These are phyloP conservation scores for Heterobasidion annosum DNA, from an alignment of 1,284 basidiomycete species.

Conservation along the genomic window DNA sequence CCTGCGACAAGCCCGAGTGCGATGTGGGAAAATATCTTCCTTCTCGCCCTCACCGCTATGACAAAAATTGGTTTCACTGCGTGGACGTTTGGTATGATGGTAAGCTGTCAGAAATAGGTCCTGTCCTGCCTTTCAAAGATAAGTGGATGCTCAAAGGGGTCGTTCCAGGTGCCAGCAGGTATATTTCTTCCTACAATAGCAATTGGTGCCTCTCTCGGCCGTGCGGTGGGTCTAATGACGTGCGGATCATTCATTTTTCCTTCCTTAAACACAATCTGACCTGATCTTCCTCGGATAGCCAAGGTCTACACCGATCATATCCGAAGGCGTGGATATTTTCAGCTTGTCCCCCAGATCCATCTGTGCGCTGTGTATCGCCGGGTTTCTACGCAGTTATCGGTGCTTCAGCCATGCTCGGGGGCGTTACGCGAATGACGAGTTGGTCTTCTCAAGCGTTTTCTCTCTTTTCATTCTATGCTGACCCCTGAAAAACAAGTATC, in stretches of 20 bases:
- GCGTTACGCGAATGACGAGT: constrained; percentile 79
- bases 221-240: constrained; percentile 62
- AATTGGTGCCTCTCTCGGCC: constrained; percentile 62
- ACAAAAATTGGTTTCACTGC: constrained; percentile 57
- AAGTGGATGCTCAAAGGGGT: background rate
- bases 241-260: constrained; percentile 21
- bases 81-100: constrained; percentile 75
- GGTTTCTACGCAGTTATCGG: constrained; percentile 82
- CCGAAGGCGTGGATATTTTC: constrained; percentile 60
- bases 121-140: background rate
- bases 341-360: constrained; percentile 61
- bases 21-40: constrained; percentile 56
- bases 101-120: constrained; percentile 17
- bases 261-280: background rate
- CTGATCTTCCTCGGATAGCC: constrained; percentile 26
- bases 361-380: constrained; percentile 63
- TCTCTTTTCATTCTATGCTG: background rate
- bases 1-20: constrained; percentile 40
- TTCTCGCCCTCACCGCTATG: constrained; percentile 50
- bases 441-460: constrained; percentile 14
- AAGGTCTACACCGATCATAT: constrained; percentile 52
- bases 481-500: constrained; percentile 36
- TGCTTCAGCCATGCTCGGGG: constrained; percentile 72
- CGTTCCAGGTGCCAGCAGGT: constrained; percentile 45
- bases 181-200: constrained; percentile 70